Base-by-base conservation (phyloP, 2,329 filamentous ascomycete species). In the Monosporascus sp. region DNA sequence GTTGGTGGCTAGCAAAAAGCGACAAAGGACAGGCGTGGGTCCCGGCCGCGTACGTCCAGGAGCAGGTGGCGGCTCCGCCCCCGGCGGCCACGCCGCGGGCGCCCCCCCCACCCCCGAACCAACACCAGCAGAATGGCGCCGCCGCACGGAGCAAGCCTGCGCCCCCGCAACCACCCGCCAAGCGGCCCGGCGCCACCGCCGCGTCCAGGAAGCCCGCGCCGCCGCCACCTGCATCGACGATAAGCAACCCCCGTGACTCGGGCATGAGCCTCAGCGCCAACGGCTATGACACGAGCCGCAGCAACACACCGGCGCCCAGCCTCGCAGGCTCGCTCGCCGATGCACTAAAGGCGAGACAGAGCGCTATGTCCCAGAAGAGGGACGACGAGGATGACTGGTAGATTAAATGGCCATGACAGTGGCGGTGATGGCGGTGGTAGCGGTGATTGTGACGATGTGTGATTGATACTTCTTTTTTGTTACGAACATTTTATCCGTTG, bases 1-100 rank as follows among this genome's bases (percentile, higher is more conserved):
- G 94, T 50, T 99, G 94, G 94, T 97, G 93, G 93, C 79, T 97
- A 47, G 94, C 87, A 57, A 93, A 90, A 75, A 89, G 86, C 57
- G 72, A 60, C 6, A 61, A 62, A 5, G 82, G 83, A n/a, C 90
- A 94, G 71, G 94, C 91, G 49, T 99, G 94, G 94, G 84, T 94
- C 3, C 94, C 94, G 0, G 89, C 92, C 20, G 90, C 93, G 20
- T 99, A 99, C 65, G 86, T 99, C 8, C 88, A 97, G 72, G 92
- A 97, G 72, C 81, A 88, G 67, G 80, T 79, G 24, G 74, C 82
- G n/a, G 75, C 78, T 8, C 77, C 83, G 14, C 75, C 83, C 14
- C 75, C 85, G 9, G 81, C 83, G 24, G 80, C 85, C 3, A 80
- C 83, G 6, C 81, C 84, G 4, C 75, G 81, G 22, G 80, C 83